Evolutionary conservation across 129 eudicot genomes (phyloP).

Genomic region (Mikania micrantha): DNA sequence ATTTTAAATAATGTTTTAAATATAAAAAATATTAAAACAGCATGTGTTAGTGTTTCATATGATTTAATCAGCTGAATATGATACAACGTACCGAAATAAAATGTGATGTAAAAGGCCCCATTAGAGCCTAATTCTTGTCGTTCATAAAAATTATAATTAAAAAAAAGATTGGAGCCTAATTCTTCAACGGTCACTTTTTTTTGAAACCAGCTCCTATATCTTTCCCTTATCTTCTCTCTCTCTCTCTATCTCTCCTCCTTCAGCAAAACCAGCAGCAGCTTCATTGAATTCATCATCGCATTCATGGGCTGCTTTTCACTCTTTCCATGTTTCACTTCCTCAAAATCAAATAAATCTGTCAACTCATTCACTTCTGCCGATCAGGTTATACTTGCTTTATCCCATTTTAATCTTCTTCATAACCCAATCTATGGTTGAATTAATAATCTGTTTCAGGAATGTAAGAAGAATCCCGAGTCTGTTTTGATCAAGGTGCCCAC

Average conservation of each 20-base stretch:
- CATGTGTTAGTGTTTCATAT: too few relatives aligned
- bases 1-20: too few relatives aligned
- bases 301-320: conserved; percentile 51
- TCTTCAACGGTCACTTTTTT: conserved; percentile 56
- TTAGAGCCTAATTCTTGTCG: conserved; percentile 22
- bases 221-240: neutral
- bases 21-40: too few relatives aligned
- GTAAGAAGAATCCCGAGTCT: conserved; percentile 13
- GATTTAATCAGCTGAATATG: too few relatives aligned
- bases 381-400: conserved; percentile 24
- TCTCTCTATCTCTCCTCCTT: conserved; percentile 5
- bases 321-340: conserved; percentile 39
- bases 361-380: too few relatives aligned
- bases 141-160: too few relatives aligned
- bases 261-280: conserved; percentile 14
- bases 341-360: too few relatives aligned
- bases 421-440: neutral
- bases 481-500: conserved; percentile 18
- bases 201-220: conserved; percentile 23
- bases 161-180: conserved; percentile 25
- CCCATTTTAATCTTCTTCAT: neutral
- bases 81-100: neutral
- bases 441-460: conserved; percentile 16
- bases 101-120: conserved; percentile 12
- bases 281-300: neutral